Conservation (phyloP, 345 rosid genomes). For the Clarkia xantiana region DNA sequence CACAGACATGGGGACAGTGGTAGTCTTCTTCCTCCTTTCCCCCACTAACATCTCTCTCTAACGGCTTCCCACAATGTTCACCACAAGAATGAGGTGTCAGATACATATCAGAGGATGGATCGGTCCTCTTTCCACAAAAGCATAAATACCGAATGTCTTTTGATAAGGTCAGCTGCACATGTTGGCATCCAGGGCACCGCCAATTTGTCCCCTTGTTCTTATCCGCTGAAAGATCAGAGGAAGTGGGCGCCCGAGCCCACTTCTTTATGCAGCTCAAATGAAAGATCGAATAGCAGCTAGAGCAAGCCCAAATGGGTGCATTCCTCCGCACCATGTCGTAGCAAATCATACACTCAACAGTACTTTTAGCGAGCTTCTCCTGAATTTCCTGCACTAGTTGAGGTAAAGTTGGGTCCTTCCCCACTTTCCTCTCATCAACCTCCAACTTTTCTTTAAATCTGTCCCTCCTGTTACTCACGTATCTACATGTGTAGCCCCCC, state of each 20-base stretch:
- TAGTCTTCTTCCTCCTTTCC: slow-evolving; percentile 33
- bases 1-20: slow-evolving; percentile 81
- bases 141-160: slow-evolving; percentile 72
- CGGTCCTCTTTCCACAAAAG: slow-evolving; percentile 72
- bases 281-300: slow-evolving; percentile 85
- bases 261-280: slow-evolving; percentile 87
- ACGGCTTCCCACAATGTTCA: slow-evolving; percentile 88
- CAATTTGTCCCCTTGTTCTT: slow-evolving; percentile 80
- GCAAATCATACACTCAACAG: slow-evolving; percentile 92
- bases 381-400: slow-evolving; percentile 83
- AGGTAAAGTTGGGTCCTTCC: slow-evolving; percentile 50
- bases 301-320: slow-evolving; percentile 80
- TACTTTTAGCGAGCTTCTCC: slow-evolving; percentile 63
- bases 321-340: slow-evolving; percentile 77
- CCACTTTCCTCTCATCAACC: slow-evolving; percentile 14
- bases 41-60: slow-evolving; percentile 36
- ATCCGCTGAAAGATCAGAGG: slow-evolving; percentile 62
- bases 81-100: slow-evolving; percentile 98
- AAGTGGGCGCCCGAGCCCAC: slow-evolving; percentile 94
- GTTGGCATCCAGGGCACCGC: slow-evolving; percentile 98
- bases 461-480: slow-evolving; percentile 12
- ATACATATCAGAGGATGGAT: slow-evolving; percentile 82
- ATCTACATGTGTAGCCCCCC: slow-evolving; percentile 14
- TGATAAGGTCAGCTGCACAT: slow-evolving; percentile 55
- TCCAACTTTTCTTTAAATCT: slow-evolving; percentile 14